Conservation (phyloP, 2,329 filamentous ascomycete species). For the Xylariaceae sp. region DNA sequence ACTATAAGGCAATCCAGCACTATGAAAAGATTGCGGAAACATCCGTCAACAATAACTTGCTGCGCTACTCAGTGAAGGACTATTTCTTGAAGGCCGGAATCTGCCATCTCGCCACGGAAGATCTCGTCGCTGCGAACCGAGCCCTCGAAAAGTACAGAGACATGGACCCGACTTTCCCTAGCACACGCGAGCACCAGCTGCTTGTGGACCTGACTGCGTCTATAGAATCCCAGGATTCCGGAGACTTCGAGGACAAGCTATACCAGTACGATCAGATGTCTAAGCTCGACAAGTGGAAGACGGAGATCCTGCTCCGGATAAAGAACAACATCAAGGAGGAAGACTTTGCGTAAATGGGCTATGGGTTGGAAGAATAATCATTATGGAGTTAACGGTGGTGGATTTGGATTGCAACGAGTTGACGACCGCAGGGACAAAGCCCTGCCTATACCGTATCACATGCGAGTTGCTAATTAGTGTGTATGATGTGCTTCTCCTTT, state of each 20-base stretch:
- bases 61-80: constrained; percentile 92
- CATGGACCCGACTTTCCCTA: constrained; percentile 68
- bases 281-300: constrained; percentile 97
- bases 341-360: constrained; percentile 30
- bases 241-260: constrained; percentile 77
- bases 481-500: not conserved
- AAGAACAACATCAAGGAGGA: constrained; percentile 71
- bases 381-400: constrained; percentile 10
- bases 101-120: constrained; percentile 70
- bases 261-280: constrained; percentile 82
- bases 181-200: constrained; percentile 75
- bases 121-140: constrained; percentile 71
- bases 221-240: constrained; percentile 72
- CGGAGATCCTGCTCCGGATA: constrained; percentile 70
- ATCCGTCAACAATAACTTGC: constrained; percentile 81
- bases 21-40: constrained; percentile 79
- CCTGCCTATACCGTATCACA: constrained; percentile 5
- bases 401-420: constrained; percentile 12
- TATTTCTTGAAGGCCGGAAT: constrained; percentile 93
- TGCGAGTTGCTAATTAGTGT: constrained; percentile 15
- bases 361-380: constrained; percentile 9
- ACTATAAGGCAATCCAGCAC: constrained; percentile 72
- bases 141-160: constrained; percentile 80
- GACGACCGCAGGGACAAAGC: constrained; percentile 6
- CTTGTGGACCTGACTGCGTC: constrained; percentile 70